phyloP scores from a whole-genome alignment of 139 green algal species.

The Chlorella sp. region DNA sequence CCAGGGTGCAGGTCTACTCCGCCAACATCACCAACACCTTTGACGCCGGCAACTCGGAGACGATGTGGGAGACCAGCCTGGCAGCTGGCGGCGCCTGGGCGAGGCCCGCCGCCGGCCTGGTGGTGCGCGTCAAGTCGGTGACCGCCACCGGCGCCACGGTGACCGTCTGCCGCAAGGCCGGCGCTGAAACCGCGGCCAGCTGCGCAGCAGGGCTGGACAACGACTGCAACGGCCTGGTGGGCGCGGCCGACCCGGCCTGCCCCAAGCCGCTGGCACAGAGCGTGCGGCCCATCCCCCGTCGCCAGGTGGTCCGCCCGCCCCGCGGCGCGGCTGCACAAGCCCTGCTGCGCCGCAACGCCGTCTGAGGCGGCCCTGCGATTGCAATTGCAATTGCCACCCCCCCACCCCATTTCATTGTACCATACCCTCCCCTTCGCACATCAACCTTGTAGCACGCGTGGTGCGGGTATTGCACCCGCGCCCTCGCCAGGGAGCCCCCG shows the following conservation, averaged over 20 bases:
- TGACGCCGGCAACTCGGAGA: not conserved
- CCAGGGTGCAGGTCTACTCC: not conserved
- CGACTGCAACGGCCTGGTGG: conserved; percentile 13
- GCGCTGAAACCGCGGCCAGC: not conserved
- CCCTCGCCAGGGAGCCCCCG: too few relatives aligned
- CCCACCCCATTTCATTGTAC: too few relatives aligned
- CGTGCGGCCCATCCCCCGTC: too few relatives aligned
- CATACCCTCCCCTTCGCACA: too few relatives aligned
- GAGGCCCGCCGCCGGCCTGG: not conserved
- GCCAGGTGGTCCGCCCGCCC: too few relatives aligned
- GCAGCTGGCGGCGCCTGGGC: not conserved
- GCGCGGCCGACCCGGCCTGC: not conserved
- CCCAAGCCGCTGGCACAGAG: too few relatives aligned
- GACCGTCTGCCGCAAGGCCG: not conserved
- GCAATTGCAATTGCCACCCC: too few relatives aligned
- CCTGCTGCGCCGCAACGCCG: too few relatives aligned
- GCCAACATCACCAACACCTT: not conserved
- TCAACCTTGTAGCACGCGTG: too few relatives aligned
- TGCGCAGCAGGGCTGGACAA: not conserved
- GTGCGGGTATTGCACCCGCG: too few relatives aligned
- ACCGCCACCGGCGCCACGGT: not conserved
- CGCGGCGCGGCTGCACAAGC: too few relatives aligned
- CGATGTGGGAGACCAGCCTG: not conserved
- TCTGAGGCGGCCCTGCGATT: too few relatives aligned
- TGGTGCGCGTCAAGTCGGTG: not conserved